Evolutionary conservation across 2,329 filamentous ascomycete genomes (phyloP), one percentile per base, ranked within the genome.

Genomic region (Septoria linicola): DNA sequence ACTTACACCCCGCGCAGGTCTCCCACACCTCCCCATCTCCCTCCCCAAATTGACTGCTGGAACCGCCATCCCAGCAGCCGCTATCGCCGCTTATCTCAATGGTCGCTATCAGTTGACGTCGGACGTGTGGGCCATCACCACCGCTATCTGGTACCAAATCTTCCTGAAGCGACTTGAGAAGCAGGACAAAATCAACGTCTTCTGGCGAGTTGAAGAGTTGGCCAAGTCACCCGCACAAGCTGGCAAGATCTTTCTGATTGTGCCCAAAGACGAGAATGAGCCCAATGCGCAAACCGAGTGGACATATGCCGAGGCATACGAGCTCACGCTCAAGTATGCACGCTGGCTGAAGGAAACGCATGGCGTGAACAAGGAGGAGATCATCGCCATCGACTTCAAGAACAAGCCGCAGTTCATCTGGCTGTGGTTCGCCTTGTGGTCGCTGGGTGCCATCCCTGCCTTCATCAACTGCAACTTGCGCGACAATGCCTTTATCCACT

Each of bases 381-480:
- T 95, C 27, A 85, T 95, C 14, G 89, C 88, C 7, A 77, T 95
- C 60, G 80, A 93, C 68, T 87, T 88, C 59, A 84, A 87, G 70
- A 96, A 95, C 66, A 88, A 83, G 34, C 83, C 89, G n/a, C 78
- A 79, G 2, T 92, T 89, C 63, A 64, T 92, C 21, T 88, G 91
- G 66, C 57, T 95, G 7, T 81, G 84, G 77, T 75, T 91, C 48
- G 89, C 85, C 0, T 71, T 95, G 25, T 95, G 89, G 89, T 82
- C 84, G 23, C 82, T 95, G 52, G 90, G 90, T 8, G 89, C 87
- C 0, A 83, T 83, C 49, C 89, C 89, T 0, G 89, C 89, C 0
- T 89, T 93, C 61, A 86, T 95, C 72, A 96, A 96, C 70, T 92
- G 91, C 71, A 93, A 93, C 66, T 73, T 95, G 41, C 78, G 80